Evolutionary conservation across 441 rosid species (phyloP).

Genomic region (Mallotus japonicus): DNA sequence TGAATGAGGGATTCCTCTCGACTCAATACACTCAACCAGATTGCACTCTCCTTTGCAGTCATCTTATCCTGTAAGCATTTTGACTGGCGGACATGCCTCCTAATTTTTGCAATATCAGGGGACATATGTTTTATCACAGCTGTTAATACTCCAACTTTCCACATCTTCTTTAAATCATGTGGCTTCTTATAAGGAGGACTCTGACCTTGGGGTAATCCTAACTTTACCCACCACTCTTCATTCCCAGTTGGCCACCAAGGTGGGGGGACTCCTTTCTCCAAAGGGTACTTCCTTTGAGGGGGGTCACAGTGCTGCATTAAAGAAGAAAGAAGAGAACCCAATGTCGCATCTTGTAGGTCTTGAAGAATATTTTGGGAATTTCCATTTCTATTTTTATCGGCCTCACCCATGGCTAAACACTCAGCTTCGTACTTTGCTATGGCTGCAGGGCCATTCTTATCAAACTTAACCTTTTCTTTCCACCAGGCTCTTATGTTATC

Average conservation of each 20-base stretch:
- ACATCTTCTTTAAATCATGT: slow-evolving; percentile 95
- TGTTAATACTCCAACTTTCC: slow-evolving; percentile 97
- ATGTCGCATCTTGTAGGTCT: slow-evolving; percentile 94
- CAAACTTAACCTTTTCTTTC: slow-evolving; percentile 99
- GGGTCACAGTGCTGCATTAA: slow-evolving; percentile 99
- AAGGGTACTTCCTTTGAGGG: slow-evolving; percentile 95
- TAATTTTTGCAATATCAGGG: slow-evolving; percentile 91
- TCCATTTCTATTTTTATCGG: slow-evolving; percentile 56
- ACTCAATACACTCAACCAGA: slow-evolving; percentile 91
- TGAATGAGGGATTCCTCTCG: slow-evolving; percentile 70
- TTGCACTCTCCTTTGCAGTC: slow-evolving; percentile 99
- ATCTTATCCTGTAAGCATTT: slow-evolving; percentile 99
- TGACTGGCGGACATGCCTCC: slow-evolving; percentile 91
- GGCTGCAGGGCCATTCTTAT: slow-evolving; percentile 97
- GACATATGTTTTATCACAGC: slow-evolving; percentile 98
- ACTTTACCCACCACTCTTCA: slow-evolving; percentile 92
- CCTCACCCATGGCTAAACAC: slow-evolving; percentile 58
- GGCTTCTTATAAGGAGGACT: slow-evolving; percentile 92
- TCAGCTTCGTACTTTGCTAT: slow-evolving; percentile 83
- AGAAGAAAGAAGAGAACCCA: slow-evolving; percentile 89
- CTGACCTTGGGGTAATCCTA: slow-evolving; percentile 59
- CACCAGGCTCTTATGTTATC: slow-evolving; percentile 99
- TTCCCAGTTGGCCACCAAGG: slow-evolving; percentile 99
- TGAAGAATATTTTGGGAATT: slow-evolving; percentile 65
- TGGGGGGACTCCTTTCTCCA: slow-evolving; percentile 84